A percentile compares a stretch with the other conserved stretches of the same genome.
Evolutionary conservation across 352 stramenopile genomes (phyloP).

Genomic region (Phytopythium delawarense): DNA sequence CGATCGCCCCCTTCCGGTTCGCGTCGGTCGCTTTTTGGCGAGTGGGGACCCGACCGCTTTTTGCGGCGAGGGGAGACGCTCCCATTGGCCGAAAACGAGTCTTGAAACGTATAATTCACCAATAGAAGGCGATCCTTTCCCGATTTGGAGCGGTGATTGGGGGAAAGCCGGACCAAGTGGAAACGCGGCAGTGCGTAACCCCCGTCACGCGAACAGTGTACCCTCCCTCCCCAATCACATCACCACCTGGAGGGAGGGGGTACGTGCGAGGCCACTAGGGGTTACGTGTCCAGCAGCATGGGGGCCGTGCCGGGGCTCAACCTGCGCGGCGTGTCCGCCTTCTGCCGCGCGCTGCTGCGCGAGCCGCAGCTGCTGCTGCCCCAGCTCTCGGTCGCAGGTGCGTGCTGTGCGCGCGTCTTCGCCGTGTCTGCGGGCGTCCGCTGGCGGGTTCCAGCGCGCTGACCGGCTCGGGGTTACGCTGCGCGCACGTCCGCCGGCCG

Average conservation of each 20-base stretch:
- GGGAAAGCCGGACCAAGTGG: neutral
- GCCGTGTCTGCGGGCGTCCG: too few species aligned
- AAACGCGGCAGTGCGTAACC: too few species aligned
- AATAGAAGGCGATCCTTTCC: constrained; percentile 5
- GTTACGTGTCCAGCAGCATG: neutral
- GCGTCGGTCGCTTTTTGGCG: constrained; percentile 5
- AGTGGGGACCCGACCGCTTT: neutral
- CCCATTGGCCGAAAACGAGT: constrained; percentile 4
- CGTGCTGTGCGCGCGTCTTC: neutral
- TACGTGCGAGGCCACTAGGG: too few species aligned
- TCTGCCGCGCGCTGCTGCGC: constrained; percentile 68
- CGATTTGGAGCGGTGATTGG: neutral
- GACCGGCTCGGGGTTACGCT: neutral
- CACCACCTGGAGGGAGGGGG: too few species aligned
- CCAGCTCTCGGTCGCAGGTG: constrained; percentile 80
- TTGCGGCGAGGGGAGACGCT: neutral
- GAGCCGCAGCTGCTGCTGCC: constrained; percentile 73
- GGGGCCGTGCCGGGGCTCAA: constrained; percentile 68
- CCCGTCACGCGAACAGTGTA: too few species aligned
- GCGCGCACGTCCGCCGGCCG: too few species aligned
- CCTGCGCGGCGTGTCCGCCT: constrained; percentile 70
- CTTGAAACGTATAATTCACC: constrained; percentile 9
- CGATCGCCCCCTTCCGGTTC: neutral
- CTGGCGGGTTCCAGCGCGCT: too few species aligned
- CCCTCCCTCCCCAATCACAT: too few species aligned